A percentile compares a stretch with the other conserved stretches of the same genome.
Evolutionary conservation across 805 yeast species (phyloP).

Genomic region (Metschnikowia matae): DNA sequence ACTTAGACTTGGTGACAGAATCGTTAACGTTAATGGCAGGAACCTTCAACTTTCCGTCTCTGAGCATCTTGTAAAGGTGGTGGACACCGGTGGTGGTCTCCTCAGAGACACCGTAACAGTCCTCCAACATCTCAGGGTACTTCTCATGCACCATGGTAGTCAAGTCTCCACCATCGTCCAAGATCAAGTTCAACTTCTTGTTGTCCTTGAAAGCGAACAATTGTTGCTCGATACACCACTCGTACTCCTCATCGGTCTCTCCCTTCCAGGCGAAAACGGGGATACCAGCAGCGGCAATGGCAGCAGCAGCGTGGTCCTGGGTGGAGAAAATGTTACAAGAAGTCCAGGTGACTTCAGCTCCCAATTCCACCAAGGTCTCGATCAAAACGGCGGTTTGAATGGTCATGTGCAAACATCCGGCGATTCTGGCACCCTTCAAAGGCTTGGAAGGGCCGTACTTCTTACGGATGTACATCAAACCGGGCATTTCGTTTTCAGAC

Average conservation of each 20-base stretch:
- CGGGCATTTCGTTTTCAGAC: constrained; percentile 99
- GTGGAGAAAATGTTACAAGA: constrained; percentile 99
- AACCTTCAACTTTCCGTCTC: constrained; percentile 83
- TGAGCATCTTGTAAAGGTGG: constrained; percentile 95
- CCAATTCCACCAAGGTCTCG: constrained; percentile 93
- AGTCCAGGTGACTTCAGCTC: constrained; percentile 99
- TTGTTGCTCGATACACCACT: constrained; percentile 99
- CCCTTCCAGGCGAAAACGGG: constrained; percentile 99
- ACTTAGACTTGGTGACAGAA: constrained; percentile 98
- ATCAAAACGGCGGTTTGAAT: constrained; percentile 98
- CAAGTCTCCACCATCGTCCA: constrained; percentile 99
- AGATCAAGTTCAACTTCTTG: constrained; percentile 91
- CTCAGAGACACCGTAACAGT: constrained; percentile 94
- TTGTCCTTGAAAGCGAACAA: constrained; percentile 95
- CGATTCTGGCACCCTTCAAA: constrained; percentile 96
- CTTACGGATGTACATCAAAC: constrained; percentile 95
- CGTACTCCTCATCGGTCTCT: constrained; percentile 98
- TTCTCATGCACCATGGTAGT: constrained; percentile 95
- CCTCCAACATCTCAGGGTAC: constrained; percentile 95
- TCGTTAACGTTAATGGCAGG: constrained; percentile 99
- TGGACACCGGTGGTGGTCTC: constrained; percentile 99
- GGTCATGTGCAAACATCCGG: constrained; percentile 99
- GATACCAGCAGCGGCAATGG: constrained; percentile 98
- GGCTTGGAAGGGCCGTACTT: constrained; percentile 91
- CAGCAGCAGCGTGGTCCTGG: constrained; percentile 99